Base-by-base conservation (phyloP, 2,329 filamentous ascomycete species). In the Onygena corvina region DNA sequence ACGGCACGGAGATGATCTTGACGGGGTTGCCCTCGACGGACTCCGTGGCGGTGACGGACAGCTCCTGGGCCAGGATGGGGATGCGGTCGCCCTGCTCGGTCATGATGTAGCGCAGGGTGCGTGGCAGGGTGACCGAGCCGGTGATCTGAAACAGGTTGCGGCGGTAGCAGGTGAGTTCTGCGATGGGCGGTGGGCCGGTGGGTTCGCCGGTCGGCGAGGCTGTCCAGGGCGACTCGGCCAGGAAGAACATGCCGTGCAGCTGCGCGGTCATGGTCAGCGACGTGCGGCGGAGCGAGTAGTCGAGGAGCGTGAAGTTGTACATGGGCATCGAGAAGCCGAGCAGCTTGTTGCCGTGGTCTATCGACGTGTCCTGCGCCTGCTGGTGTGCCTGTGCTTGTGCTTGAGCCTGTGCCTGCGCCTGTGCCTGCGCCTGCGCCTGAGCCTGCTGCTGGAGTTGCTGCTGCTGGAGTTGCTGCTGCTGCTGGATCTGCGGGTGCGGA, bases 101-200 rank as follows among this genome's bases (percentile, higher is more conserved):
- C 64, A 94, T 75, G 49, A 94, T 79, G 47, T 84, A 92, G 49
- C 90, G 73, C 54, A 88, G 76, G 23, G 80, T 82, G 54, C 86
- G 74, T 1, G 89, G 87, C 11, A 89, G 76, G 34, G 87, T 87
- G 51, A 94, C 78, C 3, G 83, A 88, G 51, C 90, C 90, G 53
- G 88, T 94, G 61, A 95, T 93, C 66, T 95, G 90, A 67, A 96
- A 96, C 45, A 96, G 73, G 62, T 96, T 96, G 44, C 90, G 80
- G 56, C 90, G 84, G 67, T 96, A 96, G 74, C 90, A 96, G 2
- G 90, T 96, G 64, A 96, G 68, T 68, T 96, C 90, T 14, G 67
- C 65, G 60, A 55, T 65, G 47, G 79, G 86, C 62, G 65, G 75
- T 3, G 71, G 67, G 11, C 68, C 63, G 34, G 67, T 71, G 7